These are phyloP conservation scores for Thelonectria olida DNA, from an alignment of 2,329 filamentous ascomycete species.

Conservation along the genomic window DNA sequence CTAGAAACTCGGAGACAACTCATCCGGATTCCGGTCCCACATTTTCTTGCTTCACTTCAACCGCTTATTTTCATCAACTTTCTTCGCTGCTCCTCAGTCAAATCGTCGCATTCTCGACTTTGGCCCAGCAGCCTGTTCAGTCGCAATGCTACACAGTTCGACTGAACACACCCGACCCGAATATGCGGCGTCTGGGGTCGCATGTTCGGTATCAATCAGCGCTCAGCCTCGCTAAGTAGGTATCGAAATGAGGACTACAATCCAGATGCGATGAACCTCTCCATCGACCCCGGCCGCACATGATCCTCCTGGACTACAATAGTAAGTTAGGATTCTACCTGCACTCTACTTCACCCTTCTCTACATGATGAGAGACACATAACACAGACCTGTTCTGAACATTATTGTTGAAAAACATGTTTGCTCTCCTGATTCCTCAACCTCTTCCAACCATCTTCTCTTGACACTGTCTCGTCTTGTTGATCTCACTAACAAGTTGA, in stretches of 20 bases:
- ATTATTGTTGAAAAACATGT: constrained; percentile 42
- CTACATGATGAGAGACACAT: constrained; percentile 43
- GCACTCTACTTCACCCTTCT: neutral
- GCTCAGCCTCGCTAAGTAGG: too few relatives aligned
- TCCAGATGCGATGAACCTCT: too few relatives aligned
- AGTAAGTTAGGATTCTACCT: constrained; percentile 23
- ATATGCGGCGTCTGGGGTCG: too few relatives aligned
- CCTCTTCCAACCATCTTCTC: constrained; percentile 11
- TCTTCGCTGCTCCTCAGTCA: too few relatives aligned
- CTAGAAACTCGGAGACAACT: constrained; percentile 16
- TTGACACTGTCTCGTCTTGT: constrained; percentile 9
- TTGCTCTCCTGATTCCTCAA: constrained; percentile 37
- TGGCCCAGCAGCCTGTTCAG: too few relatives aligned
- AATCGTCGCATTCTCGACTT: too few relatives aligned
- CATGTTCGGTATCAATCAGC: too few relatives aligned
- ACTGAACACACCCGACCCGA: too few relatives aligned
- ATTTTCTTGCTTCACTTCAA: neutral
- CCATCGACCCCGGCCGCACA: too few relatives aligned
- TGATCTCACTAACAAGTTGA: constrained; percentile 27
- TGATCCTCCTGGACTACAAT: neutral
- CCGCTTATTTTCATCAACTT: neutral
- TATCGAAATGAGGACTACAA: too few relatives aligned
- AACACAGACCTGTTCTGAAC: constrained; percentile 49
- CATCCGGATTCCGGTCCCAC: constrained; percentile 25
- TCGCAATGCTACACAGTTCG: too few relatives aligned